Evolutionary conservation across 2,329 filamentous ascomycete genomes (phyloP).

Genomic region (Talaromyces rugulosus): DNA sequence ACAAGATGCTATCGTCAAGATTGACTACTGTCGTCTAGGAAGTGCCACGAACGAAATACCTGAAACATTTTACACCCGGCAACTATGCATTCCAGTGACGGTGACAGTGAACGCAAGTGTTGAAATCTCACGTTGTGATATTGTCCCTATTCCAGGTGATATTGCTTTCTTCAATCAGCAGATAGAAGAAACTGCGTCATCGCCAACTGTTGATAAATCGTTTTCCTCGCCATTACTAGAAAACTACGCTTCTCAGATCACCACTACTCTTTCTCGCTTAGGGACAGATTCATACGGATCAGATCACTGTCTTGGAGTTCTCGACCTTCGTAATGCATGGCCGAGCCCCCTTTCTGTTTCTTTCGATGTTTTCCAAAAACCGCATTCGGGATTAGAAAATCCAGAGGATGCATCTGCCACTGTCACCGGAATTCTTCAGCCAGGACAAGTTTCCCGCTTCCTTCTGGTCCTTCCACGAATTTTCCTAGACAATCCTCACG

Average conservation of each 20-base stretch:
- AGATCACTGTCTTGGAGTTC: constrained; percentile 71
- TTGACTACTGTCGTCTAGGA: constrained; percentile 83
- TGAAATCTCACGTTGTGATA: constrained; percentile 74
- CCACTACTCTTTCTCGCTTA: constrained; percentile 42
- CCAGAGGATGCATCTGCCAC: constrained; percentile 24
- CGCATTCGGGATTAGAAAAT: constrained; percentile 8
- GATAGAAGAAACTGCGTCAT: constrained; percentile 1
- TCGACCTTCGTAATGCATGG: constrained; percentile 89
- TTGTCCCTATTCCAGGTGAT: constrained; percentile 66
- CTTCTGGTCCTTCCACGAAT: constrained; percentile 72
- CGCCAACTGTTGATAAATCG: constrained; percentile 7
- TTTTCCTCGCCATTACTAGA: constrained; percentile 9
- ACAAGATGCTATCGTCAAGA: constrained; percentile 71
- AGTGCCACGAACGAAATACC: constrained; percentile 62
- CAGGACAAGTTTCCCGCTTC: constrained; percentile 64
- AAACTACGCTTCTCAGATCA: constrained; percentile 37
- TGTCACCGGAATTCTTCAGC: constrained; percentile 48
- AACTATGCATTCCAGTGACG: constrained; percentile 73
- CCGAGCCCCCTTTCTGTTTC: constrained; percentile 69
- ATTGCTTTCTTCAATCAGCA: constrained; percentile 59
- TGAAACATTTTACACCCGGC: constrained; percentile 76
- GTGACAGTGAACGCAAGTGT: constrained; percentile 91
- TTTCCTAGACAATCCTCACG: constrained; percentile 71
- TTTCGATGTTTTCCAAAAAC: constrained; percentile 45
- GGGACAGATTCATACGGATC: constrained; percentile 41